These are phyloP conservation scores for Rhodomyrtus tomentosa DNA, from an alignment of 345 rosid genomes.

Conservation along the genomic window DNA sequence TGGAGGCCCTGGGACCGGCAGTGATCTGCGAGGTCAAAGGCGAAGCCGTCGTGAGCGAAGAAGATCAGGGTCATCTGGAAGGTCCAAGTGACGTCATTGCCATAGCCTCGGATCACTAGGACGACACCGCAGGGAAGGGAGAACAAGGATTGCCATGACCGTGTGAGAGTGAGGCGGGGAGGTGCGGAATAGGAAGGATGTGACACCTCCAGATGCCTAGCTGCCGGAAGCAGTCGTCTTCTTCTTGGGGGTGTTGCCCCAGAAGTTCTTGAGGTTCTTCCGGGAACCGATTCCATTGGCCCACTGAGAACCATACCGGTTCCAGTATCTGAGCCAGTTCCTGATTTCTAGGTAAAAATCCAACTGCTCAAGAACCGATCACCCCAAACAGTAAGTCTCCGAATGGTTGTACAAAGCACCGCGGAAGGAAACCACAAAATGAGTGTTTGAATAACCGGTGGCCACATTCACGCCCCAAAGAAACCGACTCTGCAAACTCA, in stretches of 20 bases:
- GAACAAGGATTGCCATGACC: slow-evolving; percentile 55
- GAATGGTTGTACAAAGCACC: background rate
- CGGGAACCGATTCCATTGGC: no score
- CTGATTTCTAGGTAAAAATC: no score
- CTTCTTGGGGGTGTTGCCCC: slow-evolving; percentile 58
- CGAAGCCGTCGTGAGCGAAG: slow-evolving; percentile 15
- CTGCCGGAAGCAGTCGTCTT: slow-evolving; percentile 38
- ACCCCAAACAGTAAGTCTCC: background rate
- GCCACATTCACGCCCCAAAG: background rate
- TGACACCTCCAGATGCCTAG: slow-evolving; percentile 40
- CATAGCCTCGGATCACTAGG: slow-evolving; percentile 65
- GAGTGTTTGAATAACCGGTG: background rate
- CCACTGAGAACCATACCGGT: no score
- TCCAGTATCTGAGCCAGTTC: no score
- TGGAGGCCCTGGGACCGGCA: slow-evolving; percentile 32
- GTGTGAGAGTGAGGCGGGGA: slow-evolving; percentile 63
- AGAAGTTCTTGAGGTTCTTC: slow-evolving; percentile 11
- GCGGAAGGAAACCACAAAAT: background rate
- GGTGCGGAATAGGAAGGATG: slow-evolving; percentile 46
- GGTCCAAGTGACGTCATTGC: slow-evolving; percentile 74
- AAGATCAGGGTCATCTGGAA: slow-evolving; percentile 27
- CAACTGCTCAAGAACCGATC: no score
- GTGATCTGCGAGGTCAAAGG: slow-evolving; percentile 66
- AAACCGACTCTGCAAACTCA: background rate
- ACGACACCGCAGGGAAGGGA: slow-evolving; percentile 44